These are phyloP conservation scores for Bonia amplexicaulis DNA, from an alignment of 176 grass and related monocot species.

Conservation along the genomic window DNA sequence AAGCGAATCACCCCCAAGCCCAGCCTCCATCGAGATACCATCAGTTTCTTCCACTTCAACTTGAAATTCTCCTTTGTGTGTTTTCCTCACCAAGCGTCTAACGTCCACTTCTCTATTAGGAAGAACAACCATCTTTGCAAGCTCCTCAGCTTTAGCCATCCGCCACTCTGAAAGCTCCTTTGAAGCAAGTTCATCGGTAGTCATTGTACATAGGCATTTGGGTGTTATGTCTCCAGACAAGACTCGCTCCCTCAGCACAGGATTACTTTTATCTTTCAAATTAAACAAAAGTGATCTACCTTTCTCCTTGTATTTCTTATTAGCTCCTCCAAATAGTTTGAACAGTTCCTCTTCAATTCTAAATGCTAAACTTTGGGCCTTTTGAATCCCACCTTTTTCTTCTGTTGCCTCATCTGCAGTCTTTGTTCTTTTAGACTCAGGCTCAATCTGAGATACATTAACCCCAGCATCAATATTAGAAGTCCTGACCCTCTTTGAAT, in stretches of 20 bases:
- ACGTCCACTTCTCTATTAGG: conserved; percentile 55
- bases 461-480: conserved; percentile 17
- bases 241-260: conserved; percentile 52
- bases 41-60: conserved; percentile 71
- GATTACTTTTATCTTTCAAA: conserved; percentile 74
- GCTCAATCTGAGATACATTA: not conserved
- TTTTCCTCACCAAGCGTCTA: conserved; percentile 65
- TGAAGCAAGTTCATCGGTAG: conserved; percentile 75
- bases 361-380: conserved; percentile 41
- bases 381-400: conserved; percentile 20
- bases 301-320: conserved; percentile 91
- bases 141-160: conserved; percentile 73
- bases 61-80: conserved; percentile 84
- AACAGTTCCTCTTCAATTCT: conserved; percentile 81
- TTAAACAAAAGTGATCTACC: conserved; percentile 77
- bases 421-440: conserved; percentile 32
- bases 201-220: conserved; percentile 65
- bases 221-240: conserved; percentile 72
- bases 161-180: conserved; percentile 76
- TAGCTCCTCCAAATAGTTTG: conserved; percentile 64
- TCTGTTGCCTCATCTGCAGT: conserved; percentile 10
- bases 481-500: conserved; percentile 26
- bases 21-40: conserved; percentile 36
- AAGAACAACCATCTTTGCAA: conserved; percentile 66
- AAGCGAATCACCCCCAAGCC: conserved; percentile 34